phyloP scores from a whole-genome alignment of 345 rosid genomes.

The Excoecaria cochinchinensis region DNA sequence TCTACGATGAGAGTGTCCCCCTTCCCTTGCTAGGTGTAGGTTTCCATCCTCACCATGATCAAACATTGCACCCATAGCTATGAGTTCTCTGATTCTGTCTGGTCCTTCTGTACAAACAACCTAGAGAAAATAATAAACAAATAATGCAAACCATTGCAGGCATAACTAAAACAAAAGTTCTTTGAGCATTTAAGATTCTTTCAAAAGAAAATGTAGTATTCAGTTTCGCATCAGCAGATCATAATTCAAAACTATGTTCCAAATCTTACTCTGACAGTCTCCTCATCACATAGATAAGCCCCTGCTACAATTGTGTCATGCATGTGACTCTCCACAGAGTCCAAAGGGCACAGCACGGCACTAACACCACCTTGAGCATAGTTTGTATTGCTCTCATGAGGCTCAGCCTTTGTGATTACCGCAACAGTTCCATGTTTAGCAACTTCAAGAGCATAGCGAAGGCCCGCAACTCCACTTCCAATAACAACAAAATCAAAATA shows the following conservation, averaged over 20 bases:
- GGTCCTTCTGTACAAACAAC: constrained; percentile 98
- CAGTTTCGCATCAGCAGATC: background rate
- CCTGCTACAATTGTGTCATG: constrained; percentile 95
- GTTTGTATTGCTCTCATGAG: constrained; percentile 95
- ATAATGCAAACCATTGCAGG: background rate
- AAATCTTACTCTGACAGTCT: constrained; percentile 80
- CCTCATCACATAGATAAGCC: constrained; percentile 92
- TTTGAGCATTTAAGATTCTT: background rate
- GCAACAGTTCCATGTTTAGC: constrained; percentile 91
- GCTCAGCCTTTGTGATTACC: constrained; percentile 91
- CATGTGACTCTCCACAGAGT: constrained; percentile 98
- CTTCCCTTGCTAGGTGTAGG: constrained; percentile 95
- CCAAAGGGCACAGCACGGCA: constrained; percentile 87
- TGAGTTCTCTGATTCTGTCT: constrained; percentile 84
- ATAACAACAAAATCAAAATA: constrained; percentile 85
- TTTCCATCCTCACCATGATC: constrained; percentile 95
- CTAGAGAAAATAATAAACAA: constrained; percentile 35
- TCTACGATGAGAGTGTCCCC: constrained; percentile 93
- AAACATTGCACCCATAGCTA: constrained; percentile 91
- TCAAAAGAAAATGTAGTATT: background rate
- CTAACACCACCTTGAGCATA: constrained; percentile 99
- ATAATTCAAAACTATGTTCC: constrained; percentile 6
- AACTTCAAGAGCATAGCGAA: constrained; percentile 90
- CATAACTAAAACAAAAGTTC: background rate
- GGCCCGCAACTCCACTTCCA: constrained; percentile 98